These are phyloP conservation scores for Suillus spraguei DNA, from an alignment of 768 basidiomycete species.

Conservation along the genomic window DNA sequence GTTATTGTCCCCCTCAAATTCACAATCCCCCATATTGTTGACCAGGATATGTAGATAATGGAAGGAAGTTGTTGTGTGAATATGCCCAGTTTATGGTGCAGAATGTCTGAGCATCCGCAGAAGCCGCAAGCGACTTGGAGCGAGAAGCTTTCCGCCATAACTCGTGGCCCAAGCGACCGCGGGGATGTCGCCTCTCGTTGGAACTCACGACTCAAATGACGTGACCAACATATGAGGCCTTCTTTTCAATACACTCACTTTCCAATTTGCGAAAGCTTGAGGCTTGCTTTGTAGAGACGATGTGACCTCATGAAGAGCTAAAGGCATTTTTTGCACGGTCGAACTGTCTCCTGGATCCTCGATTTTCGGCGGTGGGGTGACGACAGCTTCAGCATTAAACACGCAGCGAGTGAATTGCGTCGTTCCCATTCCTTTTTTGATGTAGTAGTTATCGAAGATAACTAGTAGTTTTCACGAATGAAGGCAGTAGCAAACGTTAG, in stretches of 20 bases:
- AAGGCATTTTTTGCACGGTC: not conserved
- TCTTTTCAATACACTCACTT: not conserved
- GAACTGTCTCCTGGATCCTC: not conserved
- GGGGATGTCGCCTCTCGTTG: not conserved
- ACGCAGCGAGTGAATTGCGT: not conserved
- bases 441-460: too few species aligned
- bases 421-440: not conserved
- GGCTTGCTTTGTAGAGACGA: not conserved
- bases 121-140: too few species aligned
- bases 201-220: not conserved
- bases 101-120: too few species aligned
- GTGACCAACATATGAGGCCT: not conserved
- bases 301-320: not conserved
- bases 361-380: not conserved
- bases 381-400: not conserved
- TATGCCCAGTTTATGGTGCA: too few species aligned
- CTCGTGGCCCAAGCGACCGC: not conserved
- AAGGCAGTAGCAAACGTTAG: not conserved
- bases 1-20: too few species aligned
- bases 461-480: not conserved
- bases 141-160: not conserved
- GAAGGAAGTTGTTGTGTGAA: too few species aligned
- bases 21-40: too few species aligned
- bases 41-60: too few species aligned
- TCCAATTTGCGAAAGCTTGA: not conserved